phyloP scores from a whole-genome alignment of 1,139 yeast species.

The Taphrina communis region DNA sequence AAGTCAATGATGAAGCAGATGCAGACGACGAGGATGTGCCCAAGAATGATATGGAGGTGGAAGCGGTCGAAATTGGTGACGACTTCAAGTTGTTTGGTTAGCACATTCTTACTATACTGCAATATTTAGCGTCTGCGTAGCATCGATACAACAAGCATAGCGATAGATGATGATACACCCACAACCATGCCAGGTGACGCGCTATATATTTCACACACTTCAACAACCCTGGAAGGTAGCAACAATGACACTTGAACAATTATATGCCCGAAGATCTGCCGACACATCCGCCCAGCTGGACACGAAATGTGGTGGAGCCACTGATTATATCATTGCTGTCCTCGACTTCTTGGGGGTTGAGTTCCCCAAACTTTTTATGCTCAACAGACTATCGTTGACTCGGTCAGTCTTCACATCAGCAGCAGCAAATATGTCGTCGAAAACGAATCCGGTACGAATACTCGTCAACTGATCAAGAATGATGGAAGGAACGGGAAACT shows the following conservation, averaged over 20 bases:
- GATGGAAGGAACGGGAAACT: not conserved
- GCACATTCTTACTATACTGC: not conserved
- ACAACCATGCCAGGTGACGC: too few relatives aligned
- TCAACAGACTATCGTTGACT: slow-evolving; percentile 9
- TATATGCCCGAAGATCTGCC: not conserved
- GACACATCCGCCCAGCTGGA: not conserved
- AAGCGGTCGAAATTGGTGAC: slow-evolving; percentile 28
- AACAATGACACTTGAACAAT: too few relatives aligned
- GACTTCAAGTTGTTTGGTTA: slow-evolving; percentile 37
- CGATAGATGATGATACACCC: not conserved
- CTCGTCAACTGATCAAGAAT: not conserved
- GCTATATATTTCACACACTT: not conserved
- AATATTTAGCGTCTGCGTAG: slow-evolving; percentile 16
- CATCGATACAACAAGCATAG: slow-evolving; percentile 10
- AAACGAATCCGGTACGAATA: slow-evolving; percentile 6
- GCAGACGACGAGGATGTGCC: slow-evolving; percentile 2
- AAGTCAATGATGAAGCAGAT: slow-evolving; percentile 25
- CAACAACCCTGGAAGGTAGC: not conserved
- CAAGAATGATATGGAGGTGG: not conserved
- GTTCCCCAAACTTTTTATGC: not conserved
- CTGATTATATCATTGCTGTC: slow-evolving; percentile 13
- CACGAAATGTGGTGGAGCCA: not conserved
- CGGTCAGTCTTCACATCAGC: slow-evolving; percentile 12
- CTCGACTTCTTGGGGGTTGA: not conserved
- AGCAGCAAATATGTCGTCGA: slow-evolving; percentile 1